Base-by-base conservation (phyloP, 257 asterid species). In the Solanum medicagineum region DNA sequence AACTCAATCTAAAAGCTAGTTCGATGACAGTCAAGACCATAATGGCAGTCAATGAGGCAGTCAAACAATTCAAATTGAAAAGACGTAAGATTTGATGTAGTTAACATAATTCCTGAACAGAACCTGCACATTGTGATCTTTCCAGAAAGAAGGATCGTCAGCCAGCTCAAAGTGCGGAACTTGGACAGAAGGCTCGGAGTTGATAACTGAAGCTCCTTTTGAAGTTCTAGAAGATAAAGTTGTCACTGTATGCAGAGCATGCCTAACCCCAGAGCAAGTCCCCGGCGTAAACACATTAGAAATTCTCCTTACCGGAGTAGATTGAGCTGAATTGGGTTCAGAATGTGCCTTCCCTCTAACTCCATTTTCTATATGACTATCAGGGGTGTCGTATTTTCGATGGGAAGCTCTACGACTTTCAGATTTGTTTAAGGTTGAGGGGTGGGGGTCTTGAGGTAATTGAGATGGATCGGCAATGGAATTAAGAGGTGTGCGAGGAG, bases 71-170 rank as follows among this genome's bases (percentile, higher is more conserved):
- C 82, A 77, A 51, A 49, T 51, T 49, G 62, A 49, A 10, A 70
- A 73, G 40, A 83, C 53, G 80, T 19, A 32, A 70, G 69, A 12
- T 15, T 20, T 32, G 49, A 13, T 17, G 19, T 47, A 2, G 12
- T 6, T 16, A 66, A 20, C 3, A 81, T 69, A 79, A 17, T 3
- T 60, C 68, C 22, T 14, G 60, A 85, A 86, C 29, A 24, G 60
- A 82, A 95, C 98, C 97, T 95, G 98, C 92, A 95, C 97, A 86
- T 92, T 95, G 81, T 92, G 93, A 90, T 94, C 95, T 54, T 93
- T 91, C 98, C 98, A 95, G 56, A 95, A 95, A 19, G 91, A 90
- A 16, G 92, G 93, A 56, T 91, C 90, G 51, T 89, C 90, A 8
- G 88, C 87, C 26, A 93, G 97, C 84, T 93, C 95, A 83, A 95